Percentiles rank a stretch among this genome's conserved stretches.
Evolutionary conservation across 2,329 filamentous ascomycete species (phyloP).

Genomic region (Pyrenochaeta sp.): DNA sequence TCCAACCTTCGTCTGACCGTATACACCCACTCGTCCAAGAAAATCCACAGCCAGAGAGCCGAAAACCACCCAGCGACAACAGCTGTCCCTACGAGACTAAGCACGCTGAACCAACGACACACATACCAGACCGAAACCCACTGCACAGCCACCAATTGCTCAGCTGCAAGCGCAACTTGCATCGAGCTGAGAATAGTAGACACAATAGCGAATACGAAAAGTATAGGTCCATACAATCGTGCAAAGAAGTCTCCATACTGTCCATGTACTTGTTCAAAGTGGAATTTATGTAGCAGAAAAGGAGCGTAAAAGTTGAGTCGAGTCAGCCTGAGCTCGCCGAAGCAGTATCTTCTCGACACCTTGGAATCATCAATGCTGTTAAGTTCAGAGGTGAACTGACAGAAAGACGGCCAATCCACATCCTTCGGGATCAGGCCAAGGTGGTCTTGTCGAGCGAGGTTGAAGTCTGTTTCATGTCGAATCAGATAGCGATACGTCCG

Average conservation of each 20-base stretch:
- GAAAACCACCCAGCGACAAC: slow-evolving; percentile 24
- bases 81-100: slow-evolving; percentile 21
- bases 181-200: slow-evolving; percentile 30
- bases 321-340: slow-evolving; percentile 56
- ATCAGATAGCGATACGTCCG: too few species aligned
- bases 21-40: slow-evolving; percentile 30
- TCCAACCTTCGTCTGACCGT: slow-evolving; percentile 15
- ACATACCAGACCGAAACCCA: slow-evolving; percentile 16
- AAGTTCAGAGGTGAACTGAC: too few species aligned
- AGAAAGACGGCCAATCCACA: too few species aligned
- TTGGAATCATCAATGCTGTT: slow-evolving; percentile 34
- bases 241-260: slow-evolving; percentile 45
- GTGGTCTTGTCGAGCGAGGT: too few species aligned
- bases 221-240: slow-evolving; percentile 23
- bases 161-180: slow-evolving; percentile 28
- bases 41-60: slow-evolving; percentile 30
- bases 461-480: too few species aligned
- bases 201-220: slow-evolving; percentile 29
- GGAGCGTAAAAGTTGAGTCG: slow-evolving; percentile 56
- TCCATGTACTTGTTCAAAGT: slow-evolving; percentile 33
- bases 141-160: slow-evolving; percentile 15
- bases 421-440: too few species aligned
- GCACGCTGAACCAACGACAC: slow-evolving; percentile 29
- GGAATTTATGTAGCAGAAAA: slow-evolving; percentile 36
- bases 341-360: slow-evolving; percentile 53